Evolutionary conservation across 2,329 filamentous ascomycete genomes (phyloP).

Genomic region (Raffaelea arxii): DNA sequence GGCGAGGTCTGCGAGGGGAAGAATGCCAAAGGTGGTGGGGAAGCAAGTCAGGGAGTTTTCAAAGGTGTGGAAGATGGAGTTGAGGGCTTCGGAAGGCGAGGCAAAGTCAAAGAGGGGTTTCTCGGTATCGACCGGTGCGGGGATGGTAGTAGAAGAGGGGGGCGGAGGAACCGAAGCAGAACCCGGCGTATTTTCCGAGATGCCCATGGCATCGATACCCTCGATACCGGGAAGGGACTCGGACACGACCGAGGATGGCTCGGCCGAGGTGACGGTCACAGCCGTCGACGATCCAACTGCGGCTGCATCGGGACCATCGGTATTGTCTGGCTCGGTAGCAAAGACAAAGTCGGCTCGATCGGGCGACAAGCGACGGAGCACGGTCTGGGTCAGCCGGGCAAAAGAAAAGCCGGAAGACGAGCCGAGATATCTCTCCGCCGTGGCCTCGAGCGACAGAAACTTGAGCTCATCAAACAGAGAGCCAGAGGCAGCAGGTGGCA

Average conservation of each 20-base stretch:
- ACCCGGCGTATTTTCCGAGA: too few species aligned
- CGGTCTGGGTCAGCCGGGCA: slow-evolving; percentile 30
- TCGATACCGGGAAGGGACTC: background rate
- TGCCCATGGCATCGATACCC: too few species aligned
- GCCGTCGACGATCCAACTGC: background rate
- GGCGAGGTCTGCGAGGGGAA: slow-evolving; percentile 17
- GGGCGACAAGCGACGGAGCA: slow-evolving; percentile 29
- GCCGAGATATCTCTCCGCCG: slow-evolving; percentile 32
- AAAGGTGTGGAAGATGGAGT: slow-evolving; percentile 3
- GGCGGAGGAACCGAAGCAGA: background rate
- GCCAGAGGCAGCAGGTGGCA: slow-evolving; percentile 14
- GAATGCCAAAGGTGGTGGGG: slow-evolving; percentile 20
- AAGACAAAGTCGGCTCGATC: slow-evolving; percentile 33
- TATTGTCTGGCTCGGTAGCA: slow-evolving; percentile 1
- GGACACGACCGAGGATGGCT: too few species aligned
- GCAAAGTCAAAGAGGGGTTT: slow-evolving; percentile 15
- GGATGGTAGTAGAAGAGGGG: background rate
- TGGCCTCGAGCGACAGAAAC: slow-evolving; percentile 29
- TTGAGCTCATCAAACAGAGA: slow-evolving; percentile 20
- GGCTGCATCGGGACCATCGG: background rate
- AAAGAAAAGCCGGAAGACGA: slow-evolving; percentile 34
- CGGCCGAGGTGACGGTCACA: too few species aligned
- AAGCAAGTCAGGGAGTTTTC: slow-evolving; percentile 13
- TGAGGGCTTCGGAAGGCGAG: slow-evolving; percentile 17
- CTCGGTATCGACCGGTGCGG: background rate